These are phyloP conservation scores for Colletotrichum chlorophyti DNA, from an alignment of 2,329 filamentous ascomycete species.

Conservation along the genomic window DNA sequence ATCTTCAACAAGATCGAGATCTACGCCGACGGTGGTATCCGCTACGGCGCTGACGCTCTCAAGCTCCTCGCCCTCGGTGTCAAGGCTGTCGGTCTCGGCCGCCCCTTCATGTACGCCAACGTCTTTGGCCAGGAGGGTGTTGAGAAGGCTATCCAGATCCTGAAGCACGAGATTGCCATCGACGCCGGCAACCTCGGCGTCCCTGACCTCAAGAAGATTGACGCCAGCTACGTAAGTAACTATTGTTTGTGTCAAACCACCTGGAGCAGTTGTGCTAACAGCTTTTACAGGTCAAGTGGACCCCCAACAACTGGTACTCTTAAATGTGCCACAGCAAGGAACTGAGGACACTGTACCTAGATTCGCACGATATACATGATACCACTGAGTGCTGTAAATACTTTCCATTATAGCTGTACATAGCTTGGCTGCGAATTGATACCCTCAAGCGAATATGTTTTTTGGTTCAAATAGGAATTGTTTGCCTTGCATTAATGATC, in stretches of 20 bases:
- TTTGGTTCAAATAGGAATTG: neutral
- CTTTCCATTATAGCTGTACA: conserved; percentile 7
- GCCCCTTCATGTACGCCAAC: conserved; percentile 61
- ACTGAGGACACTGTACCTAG: neutral
- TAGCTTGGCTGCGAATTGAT: conserved; percentile 12
- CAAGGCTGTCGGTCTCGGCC: conserved; percentile 52
- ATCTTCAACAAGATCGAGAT: conserved; percentile 47
- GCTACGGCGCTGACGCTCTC: conserved; percentile 50
- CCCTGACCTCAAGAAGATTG: conserved; percentile 43
- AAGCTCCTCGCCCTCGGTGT: conserved; percentile 52
- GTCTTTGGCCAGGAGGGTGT: conserved; percentile 58
- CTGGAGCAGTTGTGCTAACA: too few relatives aligned
- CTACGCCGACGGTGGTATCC: conserved; percentile 49
- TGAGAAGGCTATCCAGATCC: conserved; percentile 47
- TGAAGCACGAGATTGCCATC: conserved; percentile 57
- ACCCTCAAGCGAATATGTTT: neutral
- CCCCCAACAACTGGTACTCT: conserved; percentile 36
- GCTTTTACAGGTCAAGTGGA: conserved; percentile 35
- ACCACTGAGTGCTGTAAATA: conserved; percentile 21
- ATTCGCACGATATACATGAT: conserved; percentile 16
- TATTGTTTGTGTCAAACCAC: too few relatives aligned
- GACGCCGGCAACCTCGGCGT: conserved; percentile 53
- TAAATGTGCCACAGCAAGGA: neutral
- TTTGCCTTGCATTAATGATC: neutral
- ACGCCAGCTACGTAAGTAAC: conserved; percentile 27